These are phyloP conservation scores for Fusarium tanahbumbuense DNA, from an alignment of 2,329 filamentous ascomycete genomes.

Conservation along the genomic window DNA sequence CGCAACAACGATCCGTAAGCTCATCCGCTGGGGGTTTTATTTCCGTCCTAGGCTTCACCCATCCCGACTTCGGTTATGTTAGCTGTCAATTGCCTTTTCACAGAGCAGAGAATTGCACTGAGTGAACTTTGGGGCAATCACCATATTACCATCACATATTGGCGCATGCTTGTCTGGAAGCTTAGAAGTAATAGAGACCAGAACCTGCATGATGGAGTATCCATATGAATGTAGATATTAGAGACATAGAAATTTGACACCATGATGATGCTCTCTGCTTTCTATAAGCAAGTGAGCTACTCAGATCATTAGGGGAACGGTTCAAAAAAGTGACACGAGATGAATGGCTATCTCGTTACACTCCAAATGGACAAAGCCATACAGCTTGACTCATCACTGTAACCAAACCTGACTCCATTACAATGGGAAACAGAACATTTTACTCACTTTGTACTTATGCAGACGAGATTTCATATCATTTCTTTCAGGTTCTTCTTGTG, in stretches of 20 bases:
- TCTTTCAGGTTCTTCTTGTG: rapidly evolving
- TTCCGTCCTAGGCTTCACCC: not conserved
- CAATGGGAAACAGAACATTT: rapidly evolving
- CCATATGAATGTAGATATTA: not conserved
- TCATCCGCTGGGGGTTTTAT: not conserved
- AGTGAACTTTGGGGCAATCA: not conserved
- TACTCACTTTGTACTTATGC: not conserved
- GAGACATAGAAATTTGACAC: not conserved
- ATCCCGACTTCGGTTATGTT: not conserved
- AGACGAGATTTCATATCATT: not conserved
- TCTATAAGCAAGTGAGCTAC: not conserved
- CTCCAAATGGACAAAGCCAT: not conserved
- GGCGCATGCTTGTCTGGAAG: not conserved
- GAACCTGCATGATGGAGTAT: not conserved
- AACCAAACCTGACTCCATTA: not conserved
- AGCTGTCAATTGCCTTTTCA: not conserved
- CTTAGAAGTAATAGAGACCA: not conserved
- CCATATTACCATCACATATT: not conserved
- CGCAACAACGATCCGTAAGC: not conserved
- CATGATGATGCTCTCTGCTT: not conserved
- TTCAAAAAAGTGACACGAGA: not conserved
- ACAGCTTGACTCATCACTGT: rapidly evolving
- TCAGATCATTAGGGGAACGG: not conserved
- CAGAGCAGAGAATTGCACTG: not conserved
- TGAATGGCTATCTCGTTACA: not conserved